Percentiles rank a stretch among this genome's conserved stretches.
phyloP scores from a whole-genome alignment of 2,329 filamentous ascomycete species.

The Pleomassaria siparia region DNA sequence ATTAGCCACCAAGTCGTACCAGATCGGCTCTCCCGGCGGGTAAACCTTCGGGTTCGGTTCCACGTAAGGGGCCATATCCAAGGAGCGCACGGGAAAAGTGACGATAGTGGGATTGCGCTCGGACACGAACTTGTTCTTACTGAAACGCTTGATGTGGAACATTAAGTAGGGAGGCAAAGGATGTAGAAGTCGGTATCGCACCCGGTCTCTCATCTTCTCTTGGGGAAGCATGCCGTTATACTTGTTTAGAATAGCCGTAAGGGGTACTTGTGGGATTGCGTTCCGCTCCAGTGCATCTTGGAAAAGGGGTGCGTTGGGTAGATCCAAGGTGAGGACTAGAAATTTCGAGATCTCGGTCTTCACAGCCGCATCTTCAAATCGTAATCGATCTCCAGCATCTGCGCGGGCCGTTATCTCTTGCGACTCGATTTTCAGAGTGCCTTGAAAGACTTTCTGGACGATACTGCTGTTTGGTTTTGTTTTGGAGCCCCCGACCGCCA shows the following conservation, averaged over 20 bases:
- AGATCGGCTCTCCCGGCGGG: slow-evolving; percentile 76
- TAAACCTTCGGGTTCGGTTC: slow-evolving; percentile 77
- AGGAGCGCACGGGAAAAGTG: slow-evolving; percentile 81
- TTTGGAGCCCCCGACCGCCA: slow-evolving; percentile 86
- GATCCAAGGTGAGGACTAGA: slow-evolving; percentile 88
- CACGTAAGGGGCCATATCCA: slow-evolving; percentile 89
- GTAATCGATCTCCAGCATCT: slow-evolving; percentile 80
- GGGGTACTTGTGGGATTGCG: slow-evolving; percentile 90
- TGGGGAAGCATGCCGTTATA: slow-evolving; percentile 89
- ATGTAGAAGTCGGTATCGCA: slow-evolving; percentile 85
- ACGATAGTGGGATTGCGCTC: slow-evolving; percentile 98
- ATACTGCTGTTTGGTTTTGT: slow-evolving; percentile 83
- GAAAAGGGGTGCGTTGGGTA: slow-evolving; percentile 90
- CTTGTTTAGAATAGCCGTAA: slow-evolving; percentile 75
- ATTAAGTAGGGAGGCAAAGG: slow-evolving; percentile 88
- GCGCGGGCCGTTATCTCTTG: slow-evolving; percentile 91
- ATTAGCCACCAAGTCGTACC: slow-evolving; percentile 95
- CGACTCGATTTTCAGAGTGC: slow-evolving; percentile 85
- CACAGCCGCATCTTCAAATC: slow-evolving; percentile 90
- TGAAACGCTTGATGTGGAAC: slow-evolving; percentile 97
- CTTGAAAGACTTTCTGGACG: slow-evolving; percentile 91
- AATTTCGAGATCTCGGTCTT: slow-evolving; percentile 77
- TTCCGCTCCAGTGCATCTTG: slow-evolving; percentile 93
- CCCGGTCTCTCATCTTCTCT: slow-evolving; percentile 84
- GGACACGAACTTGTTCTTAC: slow-evolving; percentile 91